Evolutionary conservation across 257 asterid genomes (phyloP).

Genomic region (Striga asiatica): DNA sequence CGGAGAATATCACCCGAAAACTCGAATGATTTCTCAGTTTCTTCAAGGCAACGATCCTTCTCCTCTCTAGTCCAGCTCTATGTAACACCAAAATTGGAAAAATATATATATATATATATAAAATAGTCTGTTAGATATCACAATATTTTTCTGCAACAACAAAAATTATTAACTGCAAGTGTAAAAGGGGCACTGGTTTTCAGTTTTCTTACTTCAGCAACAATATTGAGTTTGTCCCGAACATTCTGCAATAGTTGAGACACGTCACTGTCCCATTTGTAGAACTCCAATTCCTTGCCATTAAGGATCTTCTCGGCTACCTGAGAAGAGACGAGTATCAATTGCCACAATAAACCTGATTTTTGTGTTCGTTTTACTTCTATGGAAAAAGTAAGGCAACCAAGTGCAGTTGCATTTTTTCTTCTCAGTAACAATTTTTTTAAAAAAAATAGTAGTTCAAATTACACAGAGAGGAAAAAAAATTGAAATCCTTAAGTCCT

Average conservation of each 20-base stretch:
- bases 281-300: constrained; percentile 78
- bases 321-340: too few species aligned
- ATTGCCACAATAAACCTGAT: too few species aligned
- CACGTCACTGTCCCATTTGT: constrained; percentile 86
- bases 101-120: too few species aligned
- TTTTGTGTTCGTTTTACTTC: too few species aligned
- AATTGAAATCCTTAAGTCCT: too few species aligned
- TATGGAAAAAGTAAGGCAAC: too few species aligned
- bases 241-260: constrained; percentile 75
- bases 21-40: constrained; percentile 95
- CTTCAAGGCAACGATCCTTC: constrained; percentile 90
- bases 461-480: too few species aligned
- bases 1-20: constrained; percentile 72
- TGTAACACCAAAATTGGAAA: background rate
- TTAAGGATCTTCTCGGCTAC: constrained; percentile 65
- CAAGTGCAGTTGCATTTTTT: too few species aligned
- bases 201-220: constrained; percentile 65
- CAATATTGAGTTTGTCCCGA: constrained; percentile 65
- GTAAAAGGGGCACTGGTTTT: background rate
- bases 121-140: background rate
- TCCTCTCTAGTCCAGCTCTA: constrained; percentile 84
- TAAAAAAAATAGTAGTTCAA: too few species aligned
- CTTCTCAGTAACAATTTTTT: too few species aligned
- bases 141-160: background rate
- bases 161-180: background rate